Evolutionary conservation across 2,329 filamentous ascomycete species (phyloP).

Genomic region (Helminthosporium solani): DNA sequence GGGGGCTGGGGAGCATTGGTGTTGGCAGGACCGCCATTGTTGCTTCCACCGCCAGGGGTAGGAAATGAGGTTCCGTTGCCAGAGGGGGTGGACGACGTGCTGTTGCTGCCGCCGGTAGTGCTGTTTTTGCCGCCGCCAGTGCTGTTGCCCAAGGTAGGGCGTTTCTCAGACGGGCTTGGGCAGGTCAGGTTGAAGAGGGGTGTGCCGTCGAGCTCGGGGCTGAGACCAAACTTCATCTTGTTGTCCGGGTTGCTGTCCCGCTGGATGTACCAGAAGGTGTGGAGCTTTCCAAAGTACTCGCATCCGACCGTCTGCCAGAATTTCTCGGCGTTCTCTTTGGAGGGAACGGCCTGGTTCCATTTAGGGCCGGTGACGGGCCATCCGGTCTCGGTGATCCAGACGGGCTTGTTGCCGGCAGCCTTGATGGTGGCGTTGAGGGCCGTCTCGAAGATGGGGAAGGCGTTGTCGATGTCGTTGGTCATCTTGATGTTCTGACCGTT

Average conservation of each 20-base stretch:
- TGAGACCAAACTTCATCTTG: slow-evolving; percentile 59
- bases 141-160: background rate
- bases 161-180: slow-evolving; percentile 17
- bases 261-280: slow-evolving; percentile 41
- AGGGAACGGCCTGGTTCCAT: slow-evolving; percentile 30
- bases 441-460: slow-evolving; percentile 42
- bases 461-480: slow-evolving; percentile 39
- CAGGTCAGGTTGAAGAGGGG: slow-evolving; percentile 58
- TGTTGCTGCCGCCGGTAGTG: background rate
- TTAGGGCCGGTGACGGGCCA: slow-evolving; percentile 37
- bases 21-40: background rate
- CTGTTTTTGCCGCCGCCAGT: background rate
- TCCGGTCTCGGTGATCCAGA: slow-evolving; percentile 45
- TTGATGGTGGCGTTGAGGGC: slow-evolving; percentile 32
- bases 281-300: slow-evolving; percentile 32
- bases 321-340: slow-evolving; percentile 30
- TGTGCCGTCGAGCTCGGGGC: slow-evolving; percentile 54
- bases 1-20: slow-evolving; percentile 1
- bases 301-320: slow-evolving; percentile 41
- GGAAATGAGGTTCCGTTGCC: background rate
- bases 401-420: slow-evolving; percentile 33
- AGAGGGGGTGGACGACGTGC: background rate
- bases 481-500: slow-evolving; percentile 32
- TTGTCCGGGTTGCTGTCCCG: slow-evolving; percentile 55
- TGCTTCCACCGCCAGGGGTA: slow-evolving; percentile 1